Base-by-base conservation (phyloP, 176 grass and related monocot genomes). In the Triticum urartu region DNA sequence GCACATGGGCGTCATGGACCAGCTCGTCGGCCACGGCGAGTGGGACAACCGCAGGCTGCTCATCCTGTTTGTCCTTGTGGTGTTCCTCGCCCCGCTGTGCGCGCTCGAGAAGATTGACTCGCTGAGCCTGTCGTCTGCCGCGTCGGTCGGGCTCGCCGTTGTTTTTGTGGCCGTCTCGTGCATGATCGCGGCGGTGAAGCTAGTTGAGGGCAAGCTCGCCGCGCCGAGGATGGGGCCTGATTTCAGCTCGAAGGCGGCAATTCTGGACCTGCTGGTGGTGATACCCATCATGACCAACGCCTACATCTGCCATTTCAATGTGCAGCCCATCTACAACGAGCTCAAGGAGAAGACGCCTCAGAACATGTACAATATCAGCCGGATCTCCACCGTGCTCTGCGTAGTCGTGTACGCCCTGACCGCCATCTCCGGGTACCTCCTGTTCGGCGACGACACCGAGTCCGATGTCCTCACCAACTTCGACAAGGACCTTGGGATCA, bases 271-370 rank as follows among this genome's bases (percentile, higher is more conserved):
- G 77, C 80, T 99, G 2, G 97, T 96, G 3, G 97, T 99, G 18
- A 91, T 99, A 78, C 97, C 97, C 14, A 99, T 99, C 72, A 99
- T 99, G 97, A 99, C 97, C 0, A 99, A 99, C 18, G 97, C 97
- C 32, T 99, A 47, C 77, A 78, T 99, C 47, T 99, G 97, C 11
- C 97, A 99, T 79, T 99, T 99, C 79, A 99, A 96, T 14, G 88
- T 99, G 13, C 97, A 96, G 84, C 97, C 97, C 0, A 99, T 99
- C 87, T 99, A 99, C 61, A 99, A 99, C 28, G 97, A 99, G 72
- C 94, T 99, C 39, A 94, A 96, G 85, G 92, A 86, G 62, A 94
- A 91, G 85, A 94, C 92, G 5, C 94, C 97, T 3, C 77, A 77
- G 83, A 99, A 90, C 63, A 99, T 99, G 97, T 96, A 91, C 87